Percentiles rank a stretch among this genome's conserved stretches.
Conservation (phyloP, 768 basidiomycete genomes). For the Suillus plorans region DNA sequence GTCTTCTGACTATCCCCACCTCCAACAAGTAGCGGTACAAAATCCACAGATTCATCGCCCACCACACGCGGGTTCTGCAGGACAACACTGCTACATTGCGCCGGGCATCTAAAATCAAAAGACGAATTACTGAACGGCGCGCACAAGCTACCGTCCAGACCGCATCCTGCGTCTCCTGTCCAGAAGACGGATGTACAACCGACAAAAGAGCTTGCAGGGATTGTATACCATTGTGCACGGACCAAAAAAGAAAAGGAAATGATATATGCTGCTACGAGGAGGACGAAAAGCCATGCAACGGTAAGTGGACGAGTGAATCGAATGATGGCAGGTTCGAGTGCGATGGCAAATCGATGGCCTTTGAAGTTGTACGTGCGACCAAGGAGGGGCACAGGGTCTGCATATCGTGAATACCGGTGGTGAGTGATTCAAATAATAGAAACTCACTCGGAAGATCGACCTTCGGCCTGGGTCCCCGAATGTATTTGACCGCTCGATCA, state of each 20-base stretch:
- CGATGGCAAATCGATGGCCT: slow-evolving; percentile 36
- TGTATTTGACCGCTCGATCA: slow-evolving; percentile 31
- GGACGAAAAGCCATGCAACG: slow-evolving; percentile 50
- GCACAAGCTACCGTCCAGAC: slow-evolving; percentile 66
- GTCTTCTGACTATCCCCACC: slow-evolving; percentile 72
- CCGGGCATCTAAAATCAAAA: slow-evolving; percentile 81
- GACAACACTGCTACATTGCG: slow-evolving; percentile 61
- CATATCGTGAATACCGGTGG: slow-evolving; percentile 4
- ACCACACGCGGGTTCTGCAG: slow-evolving; percentile 75
- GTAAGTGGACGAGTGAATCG: slow-evolving; percentile 53
- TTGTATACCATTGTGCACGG: slow-evolving; percentile 70
- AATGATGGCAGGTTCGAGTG: slow-evolving; percentile 56
- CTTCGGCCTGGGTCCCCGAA: slow-evolving; percentile 62
- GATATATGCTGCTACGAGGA: slow-evolving; percentile 63
- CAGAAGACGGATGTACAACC: slow-evolving; percentile 73
- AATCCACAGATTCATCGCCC: slow-evolving; percentile 63
- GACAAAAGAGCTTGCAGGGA: slow-evolving; percentile 60
- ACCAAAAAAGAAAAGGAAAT: slow-evolving; percentile 71
- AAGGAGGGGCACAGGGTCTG: slow-evolving; percentile 57
- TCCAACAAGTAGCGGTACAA: slow-evolving; percentile 78
- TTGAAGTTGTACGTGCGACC: slow-evolving; percentile 45
- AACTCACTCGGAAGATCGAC: slow-evolving; percentile 45
- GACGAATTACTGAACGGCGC: slow-evolving; percentile 59
- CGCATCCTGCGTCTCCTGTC: slow-evolving; percentile 68
- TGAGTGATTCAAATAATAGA: not conserved